These are phyloP conservation scores for Termitomyces sp. DNA, from an alignment of 768 basidiomycete species.

Conservation along the genomic window DNA sequence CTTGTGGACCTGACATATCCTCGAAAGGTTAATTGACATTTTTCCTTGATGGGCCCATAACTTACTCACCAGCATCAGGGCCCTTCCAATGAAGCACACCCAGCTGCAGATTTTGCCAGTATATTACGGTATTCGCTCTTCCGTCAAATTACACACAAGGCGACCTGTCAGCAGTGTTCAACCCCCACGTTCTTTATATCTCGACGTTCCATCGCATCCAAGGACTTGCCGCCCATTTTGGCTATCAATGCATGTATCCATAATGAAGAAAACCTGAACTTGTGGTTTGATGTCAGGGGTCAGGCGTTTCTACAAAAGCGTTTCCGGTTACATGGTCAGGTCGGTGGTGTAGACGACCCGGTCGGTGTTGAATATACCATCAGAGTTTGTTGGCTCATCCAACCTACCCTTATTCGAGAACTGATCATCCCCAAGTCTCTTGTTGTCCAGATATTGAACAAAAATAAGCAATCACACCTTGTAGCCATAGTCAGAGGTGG, in stretches of 20 bases:
- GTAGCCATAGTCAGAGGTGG: constrained; percentile 83
- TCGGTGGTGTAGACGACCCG: constrained; percentile 51
- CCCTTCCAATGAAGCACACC: constrained; percentile 29
- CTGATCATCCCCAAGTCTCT: constrained; percentile 48
- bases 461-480: constrained; percentile 72
- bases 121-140: constrained; percentile 72
- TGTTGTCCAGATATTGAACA: constrained; percentile 72
- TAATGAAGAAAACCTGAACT: constrained; percentile 63
- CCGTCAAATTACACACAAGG: constrained; percentile 80
- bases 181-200: constrained; percentile 69
- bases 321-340: constrained; percentile 53
- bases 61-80: constrained; percentile 17
- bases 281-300: constrained; percentile 68
- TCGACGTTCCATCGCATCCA: constrained; percentile 55
- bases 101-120: constrained; percentile 50
- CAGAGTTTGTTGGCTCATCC: constrained; percentile 36
- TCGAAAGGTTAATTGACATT: constrained; percentile 50
- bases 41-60: background rate
- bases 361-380: constrained; percentile 62
- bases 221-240: constrained; percentile 75
- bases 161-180: constrained; percentile 80
- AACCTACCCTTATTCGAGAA: background rate
- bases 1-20: constrained; percentile 86
- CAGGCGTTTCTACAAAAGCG: constrained; percentile 56
- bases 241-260: constrained; percentile 82